A percentile compares a stretch with the other conserved stretches of the same genome.
Conservation (phyloP, 768 basidiomycete species). For the Boletus tomentosulus region DNA sequence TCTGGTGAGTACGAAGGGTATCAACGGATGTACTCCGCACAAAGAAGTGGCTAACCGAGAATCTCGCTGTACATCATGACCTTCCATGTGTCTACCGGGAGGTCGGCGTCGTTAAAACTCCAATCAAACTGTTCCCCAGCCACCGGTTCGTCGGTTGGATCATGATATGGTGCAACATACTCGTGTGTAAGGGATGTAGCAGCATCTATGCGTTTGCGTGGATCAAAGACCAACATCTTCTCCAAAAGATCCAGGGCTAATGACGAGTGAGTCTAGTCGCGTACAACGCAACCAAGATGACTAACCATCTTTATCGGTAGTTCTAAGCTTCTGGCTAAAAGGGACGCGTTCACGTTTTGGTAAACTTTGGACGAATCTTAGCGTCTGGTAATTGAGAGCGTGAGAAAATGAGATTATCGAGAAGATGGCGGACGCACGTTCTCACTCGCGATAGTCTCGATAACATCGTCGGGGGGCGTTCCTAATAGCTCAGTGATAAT, state of each 20-base stretch:
- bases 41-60: conserved; percentile 56
- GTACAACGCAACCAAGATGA: neutral
- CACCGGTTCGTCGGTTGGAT: conserved; percentile 95
- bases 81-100: conserved; percentile 99
- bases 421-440: conserved; percentile 56
- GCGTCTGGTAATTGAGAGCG: conserved; percentile 55
- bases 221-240: conserved; percentile 99
- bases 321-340: conserved; percentile 89
- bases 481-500: conserved; percentile 98
- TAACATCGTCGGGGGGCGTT: conserved; percentile 99
- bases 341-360: conserved; percentile 96
- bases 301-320: conserved; percentile 81
- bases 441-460: conserved; percentile 96
- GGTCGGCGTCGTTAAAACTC: conserved; percentile 99
- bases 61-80: conserved; percentile 99
- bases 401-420: conserved; percentile 10
- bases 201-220: conserved; percentile 93
- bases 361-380: conserved; percentile 96
- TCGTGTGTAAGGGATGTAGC: conserved; percentile 85
- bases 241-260: conserved; percentile 92
- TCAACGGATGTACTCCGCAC: neutral
- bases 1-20: conserved; percentile 38
- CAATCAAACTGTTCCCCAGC: conserved; percentile 96
- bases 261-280: conserved; percentile 2
- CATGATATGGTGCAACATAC: conserved; percentile 97